These are phyloP conservation scores for Umbelopsis sp. DNA, from an alignment of 192 early-diverging fungal species.

Conservation along the genomic window DNA sequence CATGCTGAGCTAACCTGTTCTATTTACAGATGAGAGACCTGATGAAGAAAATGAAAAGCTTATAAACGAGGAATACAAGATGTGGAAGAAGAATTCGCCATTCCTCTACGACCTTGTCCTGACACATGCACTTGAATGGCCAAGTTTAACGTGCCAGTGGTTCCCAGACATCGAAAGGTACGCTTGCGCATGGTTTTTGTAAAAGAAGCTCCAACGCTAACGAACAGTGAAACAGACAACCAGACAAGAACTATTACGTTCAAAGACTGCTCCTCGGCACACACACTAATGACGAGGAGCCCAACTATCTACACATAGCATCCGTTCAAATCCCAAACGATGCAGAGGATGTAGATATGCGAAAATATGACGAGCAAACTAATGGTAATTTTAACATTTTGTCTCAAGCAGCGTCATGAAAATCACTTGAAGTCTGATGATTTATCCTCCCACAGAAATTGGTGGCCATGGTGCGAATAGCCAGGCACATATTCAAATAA, in stretches of 20 bases:
- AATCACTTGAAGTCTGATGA: background rate
- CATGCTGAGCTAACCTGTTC: background rate
- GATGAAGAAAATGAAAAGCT: slow-evolving; percentile 70
- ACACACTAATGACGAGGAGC: slow-evolving; percentile 94
- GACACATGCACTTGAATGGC: slow-evolving; percentile 99
- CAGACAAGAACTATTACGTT: slow-evolving; percentile 86
- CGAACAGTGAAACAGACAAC: slow-evolving; percentile 45
- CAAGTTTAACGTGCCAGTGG: slow-evolving; percentile 97
- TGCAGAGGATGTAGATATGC: slow-evolving; percentile 18
- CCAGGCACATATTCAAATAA: slow-evolving; percentile 80
- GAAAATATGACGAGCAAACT: slow-evolving; percentile 52
- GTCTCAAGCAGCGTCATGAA: no score
- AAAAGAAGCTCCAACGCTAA: background rate
- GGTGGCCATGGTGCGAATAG: slow-evolving; percentile 70
- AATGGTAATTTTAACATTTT: slow-evolving; percentile 52
- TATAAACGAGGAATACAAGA: slow-evolving; percentile 97
- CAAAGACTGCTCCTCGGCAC: slow-evolving; percentile 94
- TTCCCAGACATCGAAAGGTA: slow-evolving; percentile 91
- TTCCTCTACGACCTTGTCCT: slow-evolving; percentile 98
- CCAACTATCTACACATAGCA: slow-evolving; percentile 97
- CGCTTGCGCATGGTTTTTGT: background rate
- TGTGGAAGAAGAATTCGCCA: slow-evolving; percentile 99
- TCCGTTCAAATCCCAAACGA: slow-evolving; percentile 66
- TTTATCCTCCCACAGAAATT: slow-evolving; percentile 63
- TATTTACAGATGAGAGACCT: background rate